phyloP scores from a whole-genome alignment of 1,284 basidiomycete genomes.

The Ganoderma resinaceum region DNA sequence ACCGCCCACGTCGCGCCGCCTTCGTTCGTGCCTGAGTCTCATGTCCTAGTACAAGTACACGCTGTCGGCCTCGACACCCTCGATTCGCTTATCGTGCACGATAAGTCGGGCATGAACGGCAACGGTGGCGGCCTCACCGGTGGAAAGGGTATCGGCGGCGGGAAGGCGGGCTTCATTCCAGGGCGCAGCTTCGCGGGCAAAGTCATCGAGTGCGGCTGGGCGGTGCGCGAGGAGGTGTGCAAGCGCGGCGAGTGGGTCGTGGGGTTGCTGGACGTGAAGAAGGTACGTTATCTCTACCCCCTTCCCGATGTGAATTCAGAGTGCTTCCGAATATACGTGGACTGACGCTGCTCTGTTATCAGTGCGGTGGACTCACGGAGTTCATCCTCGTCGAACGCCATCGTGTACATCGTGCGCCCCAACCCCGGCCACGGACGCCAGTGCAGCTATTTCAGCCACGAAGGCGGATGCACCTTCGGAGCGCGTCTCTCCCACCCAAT shows the following conservation, averaged over 20 bases:
- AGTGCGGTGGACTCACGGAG: conserved; percentile 86
- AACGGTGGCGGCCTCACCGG: conserved; percentile 17
- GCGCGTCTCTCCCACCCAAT: conserved; percentile 26
- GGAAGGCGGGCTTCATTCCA: conserved; percentile 72
- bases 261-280: conserved; percentile 77
- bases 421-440: conserved; percentile 47
- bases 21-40: conserved; percentile 65
- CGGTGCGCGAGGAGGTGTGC: conserved; percentile 70
- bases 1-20: conserved; percentile 79
- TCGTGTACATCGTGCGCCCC: conserved; percentile 75
- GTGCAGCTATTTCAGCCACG: conserved; percentile 35
- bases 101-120: conserved; percentile 42
- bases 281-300: conserved; percentile 57
- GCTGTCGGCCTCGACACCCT: conserved; percentile 81
- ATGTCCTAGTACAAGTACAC: conserved; percentile 86
- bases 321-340: conserved; percentile 10
- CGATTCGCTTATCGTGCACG: conserved; percentile 69
- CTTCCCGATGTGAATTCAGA: not conserved
- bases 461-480: conserved; percentile 31
- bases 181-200: conserved; percentile 86
- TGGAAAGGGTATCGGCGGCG: conserved; percentile 40
- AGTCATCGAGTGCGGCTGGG: conserved; percentile 80
- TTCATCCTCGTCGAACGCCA: conserved; percentile 84
- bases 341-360: conserved; percentile 13
- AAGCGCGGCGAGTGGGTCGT: conserved; percentile 85